Evolutionary conservation across 257 asterid genomes (phyloP).

Genomic region (Plantago elongata): DNA sequence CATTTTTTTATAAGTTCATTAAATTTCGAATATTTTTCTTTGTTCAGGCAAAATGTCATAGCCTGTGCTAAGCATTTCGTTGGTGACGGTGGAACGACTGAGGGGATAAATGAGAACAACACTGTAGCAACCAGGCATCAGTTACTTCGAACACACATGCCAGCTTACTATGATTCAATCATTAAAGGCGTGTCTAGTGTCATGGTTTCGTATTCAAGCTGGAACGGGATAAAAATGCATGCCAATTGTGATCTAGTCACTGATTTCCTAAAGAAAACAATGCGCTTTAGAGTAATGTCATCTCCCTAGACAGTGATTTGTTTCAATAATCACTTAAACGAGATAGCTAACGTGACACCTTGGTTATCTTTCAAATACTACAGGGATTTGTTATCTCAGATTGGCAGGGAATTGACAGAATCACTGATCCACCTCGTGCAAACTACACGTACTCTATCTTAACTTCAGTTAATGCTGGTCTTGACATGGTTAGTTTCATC

Average conservation of each 20-base stretch:
- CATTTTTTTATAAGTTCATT: too few species aligned
- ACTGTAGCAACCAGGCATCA: conserved; percentile 25
- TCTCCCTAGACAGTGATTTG: neutral
- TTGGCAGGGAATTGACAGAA: conserved; percentile 41
- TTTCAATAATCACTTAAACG: neutral
- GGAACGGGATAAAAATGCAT: conserved; percentile 43
- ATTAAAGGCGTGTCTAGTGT: conserved; percentile 40
- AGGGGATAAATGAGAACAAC: conserved; percentile 38
- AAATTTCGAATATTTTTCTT: too few species aligned
- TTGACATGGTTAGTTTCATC: conserved; percentile 36
- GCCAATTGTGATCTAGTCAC: conserved; percentile 36
- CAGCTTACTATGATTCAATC: conserved; percentile 33
- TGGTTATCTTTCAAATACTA: neutral
- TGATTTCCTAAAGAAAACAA: conserved; percentile 32
- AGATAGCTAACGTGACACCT: neutral
- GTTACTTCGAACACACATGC: conserved; percentile 41
- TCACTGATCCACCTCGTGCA: conserved; percentile 33
- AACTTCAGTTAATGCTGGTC: conserved; percentile 36
- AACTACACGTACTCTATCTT: conserved; percentile 37
- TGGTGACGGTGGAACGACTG: conserved; percentile 50
- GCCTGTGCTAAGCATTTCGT: conserved; percentile 48
- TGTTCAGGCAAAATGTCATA: conserved; percentile 34
- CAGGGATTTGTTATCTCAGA: conserved; percentile 53
- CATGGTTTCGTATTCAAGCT: conserved; percentile 47
- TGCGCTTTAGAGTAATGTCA: conserved; percentile 33